A percentile compares a stretch with the other conserved stretches of the same genome.
Evolutionary conservation across 352 stramenopile genomes (phyloP).

Genomic region (Phytophthora citricola): DNA sequence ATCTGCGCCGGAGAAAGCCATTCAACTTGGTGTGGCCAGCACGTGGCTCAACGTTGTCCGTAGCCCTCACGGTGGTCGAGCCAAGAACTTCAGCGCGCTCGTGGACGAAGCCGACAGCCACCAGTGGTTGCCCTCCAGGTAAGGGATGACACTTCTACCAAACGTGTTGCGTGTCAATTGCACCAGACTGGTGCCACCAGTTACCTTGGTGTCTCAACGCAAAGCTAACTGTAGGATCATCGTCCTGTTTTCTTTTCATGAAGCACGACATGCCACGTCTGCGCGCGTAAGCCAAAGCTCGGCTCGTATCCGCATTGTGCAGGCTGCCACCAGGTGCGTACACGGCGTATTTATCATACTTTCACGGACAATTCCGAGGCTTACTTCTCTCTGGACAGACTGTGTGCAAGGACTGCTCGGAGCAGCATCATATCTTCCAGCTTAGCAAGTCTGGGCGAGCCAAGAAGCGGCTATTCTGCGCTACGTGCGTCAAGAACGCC

Average conservation of each 20-base stretch:
- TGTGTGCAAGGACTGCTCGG: conserved; percentile 49
- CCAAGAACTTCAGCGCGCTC: conserved; percentile 41
- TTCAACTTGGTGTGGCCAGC: conserved; percentile 43
- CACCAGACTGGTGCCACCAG: background rate
- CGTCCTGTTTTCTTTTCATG: conserved; percentile 12
- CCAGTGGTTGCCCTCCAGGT: conserved; percentile 38
- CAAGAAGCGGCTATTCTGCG: conserved; percentile 42
- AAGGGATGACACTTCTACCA: conserved; percentile 22
- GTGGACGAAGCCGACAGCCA: conserved; percentile 38
- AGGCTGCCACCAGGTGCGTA: conserved; percentile 43
- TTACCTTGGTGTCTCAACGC: conserved; percentile 16
- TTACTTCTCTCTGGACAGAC: conserved; percentile 24
- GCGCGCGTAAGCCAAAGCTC: conserved; percentile 30
- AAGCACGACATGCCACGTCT: conserved; percentile 47
- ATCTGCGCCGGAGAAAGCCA: conserved; percentile 34
- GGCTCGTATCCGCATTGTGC: conserved; percentile 35
- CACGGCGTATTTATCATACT: background rate
- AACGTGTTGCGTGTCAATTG: conserved; percentile 24
- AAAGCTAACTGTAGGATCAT: conserved; percentile 21
- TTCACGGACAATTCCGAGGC: background rate
- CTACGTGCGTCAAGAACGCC: conserved; percentile 38
- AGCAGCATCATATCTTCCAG: conserved; percentile 38
- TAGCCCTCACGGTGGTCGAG: conserved; percentile 24
- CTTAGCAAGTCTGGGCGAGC: conserved; percentile 28
- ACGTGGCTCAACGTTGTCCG: conserved; percentile 45